Percentiles rank a stretch among this genome's conserved stretches.
phyloP scores from a whole-genome alignment of 371 early-diverging fungal genomes.

The Syncephalastrum sp. region DNA sequence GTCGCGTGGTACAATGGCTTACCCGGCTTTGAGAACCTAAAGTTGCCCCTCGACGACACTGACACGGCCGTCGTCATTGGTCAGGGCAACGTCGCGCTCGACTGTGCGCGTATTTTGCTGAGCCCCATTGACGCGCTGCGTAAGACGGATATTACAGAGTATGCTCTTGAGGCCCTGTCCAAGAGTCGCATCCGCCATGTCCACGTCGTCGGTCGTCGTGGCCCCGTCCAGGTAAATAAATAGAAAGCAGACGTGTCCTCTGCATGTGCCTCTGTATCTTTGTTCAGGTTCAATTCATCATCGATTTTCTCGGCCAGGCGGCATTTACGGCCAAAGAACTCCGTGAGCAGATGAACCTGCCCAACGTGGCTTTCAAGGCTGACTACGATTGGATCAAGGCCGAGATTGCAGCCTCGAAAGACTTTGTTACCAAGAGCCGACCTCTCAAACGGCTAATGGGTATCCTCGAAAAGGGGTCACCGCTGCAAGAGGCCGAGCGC shows the following conservation, averaged over 20 bases:
- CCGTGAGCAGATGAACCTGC: constrained; percentile 87
- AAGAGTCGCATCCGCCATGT: constrained; percentile 78
- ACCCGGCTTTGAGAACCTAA: constrained; percentile 63
- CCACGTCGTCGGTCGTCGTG: constrained; percentile 87
- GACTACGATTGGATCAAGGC: constrained; percentile 56
- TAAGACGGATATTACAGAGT: constrained; percentile 85
- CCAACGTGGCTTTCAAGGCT: constrained; percentile 56
- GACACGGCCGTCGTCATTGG: constrained; percentile 88
- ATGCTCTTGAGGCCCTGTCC: constrained; percentile 70
- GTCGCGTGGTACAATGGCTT: constrained; percentile 96
- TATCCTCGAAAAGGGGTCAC: constrained; percentile 66
- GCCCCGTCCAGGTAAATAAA: constrained; percentile 83
- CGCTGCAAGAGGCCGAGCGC: constrained; percentile 29
- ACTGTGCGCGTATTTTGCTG: constrained; percentile 89
- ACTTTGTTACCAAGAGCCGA: constrained; percentile 52
- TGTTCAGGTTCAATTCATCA: too few species aligned
- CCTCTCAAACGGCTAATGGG: constrained; percentile 79
- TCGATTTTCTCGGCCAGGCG: constrained; percentile 40
- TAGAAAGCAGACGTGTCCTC: neutral
- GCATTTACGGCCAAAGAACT: constrained; percentile 94
- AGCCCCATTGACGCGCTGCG: constrained; percentile 71
- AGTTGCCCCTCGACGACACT: constrained; percentile 58
- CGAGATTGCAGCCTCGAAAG: constrained; percentile 34
- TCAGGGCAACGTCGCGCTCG: constrained; percentile 96
- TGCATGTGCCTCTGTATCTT: too few species aligned